Evolutionary conservation across 345 rosid species (phyloP).

Genomic region (Combretum micranthum): DNA sequence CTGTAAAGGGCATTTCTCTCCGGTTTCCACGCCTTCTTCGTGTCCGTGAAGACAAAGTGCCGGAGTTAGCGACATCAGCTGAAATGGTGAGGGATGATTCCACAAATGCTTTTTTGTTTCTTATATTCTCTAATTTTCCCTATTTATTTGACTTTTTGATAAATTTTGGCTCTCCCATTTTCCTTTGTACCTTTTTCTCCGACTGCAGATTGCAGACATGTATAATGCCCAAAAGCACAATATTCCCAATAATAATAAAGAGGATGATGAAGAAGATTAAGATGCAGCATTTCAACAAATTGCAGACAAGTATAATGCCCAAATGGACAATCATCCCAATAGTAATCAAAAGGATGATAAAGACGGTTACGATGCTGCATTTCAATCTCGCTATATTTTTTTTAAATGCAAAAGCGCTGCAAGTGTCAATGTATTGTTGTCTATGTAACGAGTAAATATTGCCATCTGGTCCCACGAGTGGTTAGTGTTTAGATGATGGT

Average conservation of each 20-base stretch:
- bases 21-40: slow-evolving; percentile 84
- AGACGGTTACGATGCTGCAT: too few species aligned
- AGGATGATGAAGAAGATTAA: slow-evolving; percentile 68
- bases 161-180: not conserved
- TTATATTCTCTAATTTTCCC: not conserved
- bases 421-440: too few species aligned
- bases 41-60: slow-evolving; percentile 76
- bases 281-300: slow-evolving; percentile 4
- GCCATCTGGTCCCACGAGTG: too few species aligned
- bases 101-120: not conserved
- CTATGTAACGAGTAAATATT: too few species aligned
- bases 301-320: too few species aligned
- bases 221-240: slow-evolving; percentile 67
- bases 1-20: slow-evolving; percentile 64
- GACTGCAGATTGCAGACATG: slow-evolving; percentile 77
- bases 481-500: too few species aligned
- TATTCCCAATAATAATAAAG: slow-evolving; percentile 42
- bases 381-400: too few species aligned
- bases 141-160: not conserved
- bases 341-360: too few species aligned
- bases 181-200: not conserved
- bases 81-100: slow-evolving; percentile 52
- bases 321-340: too few species aligned
- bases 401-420: too few species aligned
- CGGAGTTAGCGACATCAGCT: slow-evolving; percentile 76